A percentile compares a stretch with the other conserved stretches of the same genome.
These are phyloP conservation scores for Prunus mongolica DNA, from an alignment of 306 rosid genomes.

Conservation along the genomic window DNA sequence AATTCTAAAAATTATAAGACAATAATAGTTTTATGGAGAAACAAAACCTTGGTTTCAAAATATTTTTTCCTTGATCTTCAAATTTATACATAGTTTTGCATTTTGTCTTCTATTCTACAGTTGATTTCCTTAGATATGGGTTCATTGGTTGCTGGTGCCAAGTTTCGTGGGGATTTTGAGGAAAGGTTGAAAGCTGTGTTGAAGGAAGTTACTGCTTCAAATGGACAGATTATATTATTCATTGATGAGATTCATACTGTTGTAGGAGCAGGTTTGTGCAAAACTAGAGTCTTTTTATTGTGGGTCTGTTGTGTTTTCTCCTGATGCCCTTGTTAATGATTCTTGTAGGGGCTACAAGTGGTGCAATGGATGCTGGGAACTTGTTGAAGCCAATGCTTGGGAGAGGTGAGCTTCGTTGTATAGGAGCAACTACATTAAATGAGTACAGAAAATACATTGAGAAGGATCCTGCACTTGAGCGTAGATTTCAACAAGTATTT, in stretches of 20 bases:
- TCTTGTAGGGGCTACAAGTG: constrained; percentile 83
- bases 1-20: not conserved
- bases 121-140: constrained; percentile 97
- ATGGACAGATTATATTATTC: constrained; percentile 87
- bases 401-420: constrained; percentile 94
- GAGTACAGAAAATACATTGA: constrained; percentile 92
- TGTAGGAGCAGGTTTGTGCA: constrained; percentile 90
- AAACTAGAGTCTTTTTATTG: not conserved
- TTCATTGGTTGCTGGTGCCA: constrained; percentile 94
- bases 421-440: constrained; percentile 92
- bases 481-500: constrained; percentile 93
- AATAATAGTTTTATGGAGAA: not conserved
- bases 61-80: not conserved
- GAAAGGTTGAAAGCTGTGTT: constrained; percentile 95
- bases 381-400: constrained; percentile 98
- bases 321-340: constrained; percentile 24
- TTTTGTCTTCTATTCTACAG: constrained; percentile 37
- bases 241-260: constrained; percentile 98
- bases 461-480: constrained; percentile 97
- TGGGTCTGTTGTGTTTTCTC: not conserved
- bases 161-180: constrained; percentile 93
- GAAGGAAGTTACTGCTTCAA: constrained; percentile 90
- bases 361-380: constrained; percentile 99
- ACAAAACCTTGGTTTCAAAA: not conserved
- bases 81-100: constrained; percentile 1